phyloP scores from a whole-genome alignment of 2,329 filamentous ascomycete genomes.

The Neonectria sp. region DNA sequence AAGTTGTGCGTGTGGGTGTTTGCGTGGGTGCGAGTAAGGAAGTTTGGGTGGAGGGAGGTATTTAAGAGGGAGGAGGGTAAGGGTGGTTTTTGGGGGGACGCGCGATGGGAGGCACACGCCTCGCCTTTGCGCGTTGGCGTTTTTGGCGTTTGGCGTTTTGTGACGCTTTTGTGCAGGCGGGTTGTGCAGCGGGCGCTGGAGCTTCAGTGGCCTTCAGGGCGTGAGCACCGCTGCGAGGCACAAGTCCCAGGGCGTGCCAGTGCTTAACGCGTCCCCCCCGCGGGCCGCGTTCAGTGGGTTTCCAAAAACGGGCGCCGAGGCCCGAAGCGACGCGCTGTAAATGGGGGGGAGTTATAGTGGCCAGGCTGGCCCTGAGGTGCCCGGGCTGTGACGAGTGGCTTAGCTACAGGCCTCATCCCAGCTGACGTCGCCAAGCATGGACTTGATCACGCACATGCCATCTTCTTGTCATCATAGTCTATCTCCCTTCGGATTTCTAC shows the following conservation, averaged over 20 bases:
- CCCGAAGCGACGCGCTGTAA: constrained; percentile 9
- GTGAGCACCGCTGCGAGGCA: neutral
- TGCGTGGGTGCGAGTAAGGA: constrained; percentile 13
- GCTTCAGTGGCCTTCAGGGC: neutral
- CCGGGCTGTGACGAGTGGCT: neutral
- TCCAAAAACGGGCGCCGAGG: constrained; percentile 1
- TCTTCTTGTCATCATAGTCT: neutral
- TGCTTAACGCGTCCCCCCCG: constrained; percentile 11
- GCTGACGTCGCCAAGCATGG: no score
- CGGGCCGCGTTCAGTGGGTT: constrained; percentile 16
- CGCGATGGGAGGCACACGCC: constrained; percentile 28
- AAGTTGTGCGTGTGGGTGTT: constrained; percentile 10
- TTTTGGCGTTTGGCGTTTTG: constrained; percentile 35
- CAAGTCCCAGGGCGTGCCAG: neutral
- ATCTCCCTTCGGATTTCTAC: neutral
- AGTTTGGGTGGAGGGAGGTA: constrained; percentile 24
- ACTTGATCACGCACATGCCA: neutral
- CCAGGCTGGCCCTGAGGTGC: neutral
- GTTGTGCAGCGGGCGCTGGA: constrained; percentile 3
- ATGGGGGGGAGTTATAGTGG: constrained; percentile 4
- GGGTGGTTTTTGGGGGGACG: neutral
- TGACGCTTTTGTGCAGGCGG: constrained; percentile 15
- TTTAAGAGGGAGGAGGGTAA: constrained; percentile 21
- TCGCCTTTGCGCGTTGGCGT: constrained; percentile 32
- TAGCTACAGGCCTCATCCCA: no score